Evolutionary conservation across 2,329 filamentous ascomycete genomes (phyloP), one percentile per base, ranked within the genome.

Genomic region (Apiospora saccharicola): DNA sequence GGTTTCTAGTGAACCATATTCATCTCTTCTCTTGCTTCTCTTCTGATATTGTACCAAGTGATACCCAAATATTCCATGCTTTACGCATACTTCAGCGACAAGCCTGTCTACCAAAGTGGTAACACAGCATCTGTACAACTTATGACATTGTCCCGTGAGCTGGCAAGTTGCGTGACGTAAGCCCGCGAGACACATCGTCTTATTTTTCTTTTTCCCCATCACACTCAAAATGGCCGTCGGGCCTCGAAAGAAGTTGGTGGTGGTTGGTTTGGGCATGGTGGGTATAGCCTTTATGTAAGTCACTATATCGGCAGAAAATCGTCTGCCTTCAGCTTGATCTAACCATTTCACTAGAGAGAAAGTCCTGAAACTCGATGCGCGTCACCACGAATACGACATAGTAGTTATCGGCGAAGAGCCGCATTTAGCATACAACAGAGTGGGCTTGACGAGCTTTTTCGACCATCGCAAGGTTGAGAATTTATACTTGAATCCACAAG

Each of bases 261-360:
- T 97, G 49, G 94, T 97, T 51, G 95, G 95, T 13, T 83, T 98
- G 82, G 95, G 95, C 2, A 98, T 98, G 95, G 95, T 98, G 64
- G 94, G 93, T 51, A 92, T 96, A 76, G 91, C 93, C 57, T 96
- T 97, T 81, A 94, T 97, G 93, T 96, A 84, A 87, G 92, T 86
- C 13, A 26, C 14, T 41, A 19, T 19, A 37, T 14, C 22, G 34
- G 8, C 19, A n/a, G 12, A 37, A 41, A 13, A 14, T 22, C n/a
- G 10, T 10, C 70, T 61, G 14, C 49, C 46, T 67, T 22, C 57
- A 51, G 10, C 44, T 30, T 30, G 61, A 64, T 26, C 71, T 76
- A 75, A 75, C 41, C 13, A 14, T 13, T 7, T 43, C 41, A 26
- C 22, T 77, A 97, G 94, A 77, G 95, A 98, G 82, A 98, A 98